Evolutionary conservation across 352 stramenopile genomes (phyloP).

Genomic region (Stramenopiles sp.): DNA sequence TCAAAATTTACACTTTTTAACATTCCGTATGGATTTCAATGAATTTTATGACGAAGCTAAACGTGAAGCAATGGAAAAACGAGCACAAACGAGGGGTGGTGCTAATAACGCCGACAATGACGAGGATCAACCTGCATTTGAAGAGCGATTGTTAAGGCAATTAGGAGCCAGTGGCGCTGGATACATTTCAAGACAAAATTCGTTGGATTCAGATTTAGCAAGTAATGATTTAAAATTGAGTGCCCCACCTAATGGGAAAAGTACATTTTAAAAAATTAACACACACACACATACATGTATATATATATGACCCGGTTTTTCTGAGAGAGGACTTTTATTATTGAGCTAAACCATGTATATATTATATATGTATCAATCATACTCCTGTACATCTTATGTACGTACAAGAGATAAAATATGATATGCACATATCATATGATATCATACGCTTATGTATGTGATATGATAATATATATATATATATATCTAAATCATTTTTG

Average conservation of each 20-base stretch:
- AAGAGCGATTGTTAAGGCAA: neutral
- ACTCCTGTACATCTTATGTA: too few relatives aligned
- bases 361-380: too few relatives aligned
- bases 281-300: too few relatives aligned
- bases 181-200: neutral
- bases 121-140: neutral
- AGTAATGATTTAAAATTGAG: neutral
- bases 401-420: too few relatives aligned
- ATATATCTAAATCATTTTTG: too few relatives aligned
- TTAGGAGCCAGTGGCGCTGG: neutral
- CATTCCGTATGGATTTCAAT: constrained; percentile 71
- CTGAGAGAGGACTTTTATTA: too few relatives aligned
- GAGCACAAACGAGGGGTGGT: neutral
- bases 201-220: neutral
- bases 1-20: constrained; percentile 52
- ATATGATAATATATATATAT: too few relatives aligned
- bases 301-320: too few relatives aligned
- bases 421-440: too few relatives aligned
- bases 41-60: constrained; percentile 39
- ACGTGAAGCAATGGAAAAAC: constrained; percentile 2
- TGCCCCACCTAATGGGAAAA: neutral
- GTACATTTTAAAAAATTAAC: neutral
- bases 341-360: too few relatives aligned
- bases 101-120: neutral
- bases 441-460: too few relatives aligned